Base-by-base conservation (phyloP, 2,329 filamentous ascomycete species). In the Epichloe sibirici region DNA sequence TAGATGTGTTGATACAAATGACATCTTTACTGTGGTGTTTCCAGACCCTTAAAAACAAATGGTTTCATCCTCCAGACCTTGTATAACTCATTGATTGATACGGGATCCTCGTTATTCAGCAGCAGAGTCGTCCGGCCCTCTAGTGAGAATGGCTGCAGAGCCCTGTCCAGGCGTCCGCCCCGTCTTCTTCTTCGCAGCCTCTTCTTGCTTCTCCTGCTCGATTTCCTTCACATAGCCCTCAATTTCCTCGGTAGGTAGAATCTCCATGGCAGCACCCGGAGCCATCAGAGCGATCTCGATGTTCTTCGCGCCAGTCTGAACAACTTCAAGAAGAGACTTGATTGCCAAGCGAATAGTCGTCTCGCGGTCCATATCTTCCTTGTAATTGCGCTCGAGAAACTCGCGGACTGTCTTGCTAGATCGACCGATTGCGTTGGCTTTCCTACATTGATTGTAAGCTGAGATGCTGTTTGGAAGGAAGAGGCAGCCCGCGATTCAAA, bases 211-310 rank as follows among this genome's bases (percentile, higher is more conserved):
- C 80, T 98, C 94, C 64, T 90, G 87, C 77, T 98, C 95, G 70
- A 98, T 98, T 71, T 83, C 93, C 83, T 97, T 97, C 66, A 98
- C 94, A 66, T 95, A 96, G 62, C 82, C 81, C 77, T 98, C 93
- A 65, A 98, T 98, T 65, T 95, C 88, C 69, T 97, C 91, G 35
- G 91, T 86, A 2, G 90, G 88, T 61, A 98, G 79, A 83, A 95
- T 90, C 76, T 97, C 90, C 57, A 98, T 82, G 15, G 79, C 71
- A 76, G 95, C 90, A 50, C 89, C 90, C 6, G 93, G 90, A 7
- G 89, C 88, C 90, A 97, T 96, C 66, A 98, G 85, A 54, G 94
- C 93, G 65, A 98, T 97, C 75, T 98, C 93, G 65, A 98, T 98
- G 73, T 98, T 98, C 83, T 98, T 98, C 51, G 93, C 93, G 57